Evolutionary conservation across 331 rosid genomes (phyloP).

Genomic region (Rhamnella rubrinervis): DNA sequence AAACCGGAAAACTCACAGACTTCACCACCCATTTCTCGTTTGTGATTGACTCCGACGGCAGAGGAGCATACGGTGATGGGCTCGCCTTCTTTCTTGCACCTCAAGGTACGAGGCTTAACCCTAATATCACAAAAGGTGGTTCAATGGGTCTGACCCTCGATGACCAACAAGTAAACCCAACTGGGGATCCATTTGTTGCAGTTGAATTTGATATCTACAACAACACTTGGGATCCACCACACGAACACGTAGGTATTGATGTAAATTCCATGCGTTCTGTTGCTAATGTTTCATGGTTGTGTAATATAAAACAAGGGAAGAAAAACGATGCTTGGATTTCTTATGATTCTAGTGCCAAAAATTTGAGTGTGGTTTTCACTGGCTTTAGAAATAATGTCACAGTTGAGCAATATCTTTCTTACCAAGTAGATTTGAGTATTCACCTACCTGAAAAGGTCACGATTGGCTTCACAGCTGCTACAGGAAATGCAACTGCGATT

Average conservation of each 20-base stretch:
- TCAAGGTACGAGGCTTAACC: not conserved
- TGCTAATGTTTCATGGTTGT: constrained; percentile 14
- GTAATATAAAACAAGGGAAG: constrained; percentile 6
- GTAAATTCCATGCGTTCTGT: constrained; percentile 35
- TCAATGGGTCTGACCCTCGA: constrained; percentile 26
- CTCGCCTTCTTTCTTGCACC: constrained; percentile 36
- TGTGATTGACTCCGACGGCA: not conserved
- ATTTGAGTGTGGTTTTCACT: constrained; percentile 18
- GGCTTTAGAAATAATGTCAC: not conserved
- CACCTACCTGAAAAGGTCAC: constrained; percentile 16
- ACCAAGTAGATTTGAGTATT: constrained; percentile 11
- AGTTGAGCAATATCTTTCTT: not conserved
- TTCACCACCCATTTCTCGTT: constrained; percentile 32
- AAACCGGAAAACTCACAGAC: constrained; percentile 29
- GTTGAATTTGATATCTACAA: constrained; percentile 28
- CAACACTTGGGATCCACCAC: not conserved
- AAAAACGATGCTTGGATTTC: constrained; percentile 18
- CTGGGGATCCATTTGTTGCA: constrained; percentile 13
- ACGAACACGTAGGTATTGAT: constrained; percentile 46
- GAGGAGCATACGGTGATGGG: constrained; percentile 1
- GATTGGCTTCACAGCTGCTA: constrained; percentile 1
- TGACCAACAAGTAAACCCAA: not conserved
- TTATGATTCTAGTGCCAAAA: constrained; percentile 9
- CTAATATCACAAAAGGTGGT: constrained; percentile 1
- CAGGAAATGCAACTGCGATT: too few species aligned